Evolutionary conservation across 164 flowering plant genomes (phyloP).

Genomic region (Aristolochia californica): DNA sequence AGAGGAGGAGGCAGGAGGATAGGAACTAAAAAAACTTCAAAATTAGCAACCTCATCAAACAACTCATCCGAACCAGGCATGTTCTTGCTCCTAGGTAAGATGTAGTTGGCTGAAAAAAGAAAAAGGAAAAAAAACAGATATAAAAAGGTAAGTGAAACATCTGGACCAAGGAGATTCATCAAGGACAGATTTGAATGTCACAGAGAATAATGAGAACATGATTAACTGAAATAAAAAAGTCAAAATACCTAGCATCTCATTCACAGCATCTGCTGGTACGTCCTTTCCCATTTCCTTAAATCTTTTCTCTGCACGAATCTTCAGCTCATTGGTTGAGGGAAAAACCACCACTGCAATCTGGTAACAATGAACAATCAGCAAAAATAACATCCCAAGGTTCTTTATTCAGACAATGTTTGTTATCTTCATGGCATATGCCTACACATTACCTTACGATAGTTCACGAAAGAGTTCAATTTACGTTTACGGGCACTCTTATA

Average conservation of each 20-base stretch:
- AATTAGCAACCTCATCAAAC: constrained; percentile 42
- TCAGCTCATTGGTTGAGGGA: constrained; percentile 41
- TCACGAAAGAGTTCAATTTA: constrained; percentile 41
- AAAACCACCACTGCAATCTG: constrained; percentile 57
- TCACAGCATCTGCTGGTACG: constrained; percentile 52
- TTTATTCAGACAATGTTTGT: too few species aligned
- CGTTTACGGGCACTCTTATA: constrained; percentile 55
- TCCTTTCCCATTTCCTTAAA: constrained; percentile 61
- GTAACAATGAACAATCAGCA: neutral
- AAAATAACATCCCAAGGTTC: neutral
- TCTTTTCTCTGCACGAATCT: constrained; percentile 35
- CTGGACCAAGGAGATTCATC: too few species aligned
- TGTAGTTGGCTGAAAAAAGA: constrained; percentile 35
- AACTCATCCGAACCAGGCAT: constrained; percentile 43
- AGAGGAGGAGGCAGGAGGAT: neutral
- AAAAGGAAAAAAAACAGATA: neutral
- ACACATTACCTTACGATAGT: constrained; percentile 33
- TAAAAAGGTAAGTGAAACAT: too few species aligned
- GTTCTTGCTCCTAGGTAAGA: constrained; percentile 45
- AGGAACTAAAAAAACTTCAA: neutral
- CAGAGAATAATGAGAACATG: too few species aligned
- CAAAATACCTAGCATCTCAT: constrained; percentile 47
- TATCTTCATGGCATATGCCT: neutral
- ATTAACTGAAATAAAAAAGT: neutral
- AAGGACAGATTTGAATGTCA: too few species aligned